Evolutionary conservation across 352 stramenopile species (phyloP).

Genomic region (Phytopythium helicoides): DNA sequence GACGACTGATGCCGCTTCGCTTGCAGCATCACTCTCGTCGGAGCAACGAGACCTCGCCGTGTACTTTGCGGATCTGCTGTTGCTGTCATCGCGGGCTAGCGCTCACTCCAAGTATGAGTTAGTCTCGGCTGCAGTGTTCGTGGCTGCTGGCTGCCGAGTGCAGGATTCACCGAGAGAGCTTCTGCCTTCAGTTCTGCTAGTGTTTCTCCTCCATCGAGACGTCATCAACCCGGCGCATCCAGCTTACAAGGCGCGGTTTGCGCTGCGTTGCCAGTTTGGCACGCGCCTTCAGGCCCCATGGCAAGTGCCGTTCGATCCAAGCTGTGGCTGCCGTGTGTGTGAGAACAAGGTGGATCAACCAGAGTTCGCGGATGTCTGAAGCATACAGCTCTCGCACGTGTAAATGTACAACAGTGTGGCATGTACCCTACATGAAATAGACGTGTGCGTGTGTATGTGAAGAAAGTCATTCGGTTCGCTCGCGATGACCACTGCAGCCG

Average conservation of each 20-base stretch:
- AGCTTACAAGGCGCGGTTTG: slow-evolving; percentile 56
- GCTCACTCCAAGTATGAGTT: slow-evolving; percentile 47
- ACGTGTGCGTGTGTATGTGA: too few relatives aligned
- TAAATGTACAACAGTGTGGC: too few relatives aligned
- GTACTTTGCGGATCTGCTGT: slow-evolving; percentile 58
- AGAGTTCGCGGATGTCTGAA: slow-evolving; percentile 5
- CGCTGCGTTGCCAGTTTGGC: slow-evolving; percentile 63
- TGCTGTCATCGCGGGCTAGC: slow-evolving; percentile 42
- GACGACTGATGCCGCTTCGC: too few relatives aligned
- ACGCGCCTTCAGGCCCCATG: slow-evolving; percentile 39
- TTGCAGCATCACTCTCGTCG: slow-evolving; percentile 6
- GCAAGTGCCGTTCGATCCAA: slow-evolving; percentile 52
- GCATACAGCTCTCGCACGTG: not conserved
- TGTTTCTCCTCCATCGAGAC: slow-evolving; percentile 63
- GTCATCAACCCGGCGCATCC: slow-evolving; percentile 60
- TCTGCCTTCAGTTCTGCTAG: slow-evolving; percentile 48
- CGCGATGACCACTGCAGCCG: not conserved
- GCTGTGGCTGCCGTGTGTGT: slow-evolving; percentile 59
- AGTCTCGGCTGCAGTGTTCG: slow-evolving; percentile 57
- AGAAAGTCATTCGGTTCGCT: not conserved
- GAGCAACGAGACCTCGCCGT: slow-evolving; percentile 45
- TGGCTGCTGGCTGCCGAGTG: slow-evolving; percentile 43
- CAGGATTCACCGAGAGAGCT: slow-evolving; percentile 41
- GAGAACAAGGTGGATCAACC: slow-evolving; percentile 35
- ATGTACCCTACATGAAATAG: too few relatives aligned